Evolutionary conservation across 306 rosid species (phyloP), one percentile per base, ranked within the genome.

Genomic region (Hippophae tibetana): DNA sequence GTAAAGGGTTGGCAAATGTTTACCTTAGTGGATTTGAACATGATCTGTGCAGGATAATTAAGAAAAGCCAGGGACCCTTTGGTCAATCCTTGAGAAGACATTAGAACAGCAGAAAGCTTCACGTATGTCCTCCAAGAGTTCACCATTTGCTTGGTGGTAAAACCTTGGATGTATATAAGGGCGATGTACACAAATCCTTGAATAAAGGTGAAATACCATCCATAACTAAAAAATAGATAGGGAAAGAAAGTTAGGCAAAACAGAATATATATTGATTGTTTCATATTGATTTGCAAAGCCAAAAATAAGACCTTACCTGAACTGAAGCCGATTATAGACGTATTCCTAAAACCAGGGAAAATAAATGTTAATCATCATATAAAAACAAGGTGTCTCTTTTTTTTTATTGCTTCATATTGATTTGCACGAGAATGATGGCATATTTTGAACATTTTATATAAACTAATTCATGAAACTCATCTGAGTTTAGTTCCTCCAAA

Each of bases 41-140:
- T 83, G 60, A 83, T 83, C 67, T 83, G 89, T 6, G 89, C 89
- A 9, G 86, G 89, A 56, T 83, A 79, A 41, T 83, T 80, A 45
- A 83, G 79, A 69, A 81, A 83, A 47, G 89, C 84, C 73, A 83
- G 65, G 18, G 86, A 80, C 6, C 89, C 86, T 57, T 77, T 80
- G 10, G 89, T 83, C 68, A 83, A 73, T 52, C 89, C 89, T 64
- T 83, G 89, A 41, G 89, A 83, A 40, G 79, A 81, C 89, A 80
- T 83, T 49, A 83, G 78, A 64, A 83, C 89, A 10, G 78, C 89
- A 8, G 89, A 80, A 61, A 83, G 86, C 70, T 80, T 80, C 56
- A 80, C 74, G 54, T 83, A 83, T 31, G 79, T 79, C 58, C 51
- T 79, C 89, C 89, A 83, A 50, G 89, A 78, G 31, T 83, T 82